Conservation (phyloP, 2,329 filamentous ascomycete genomes). For the Rasamsonia emersonii region DNA sequence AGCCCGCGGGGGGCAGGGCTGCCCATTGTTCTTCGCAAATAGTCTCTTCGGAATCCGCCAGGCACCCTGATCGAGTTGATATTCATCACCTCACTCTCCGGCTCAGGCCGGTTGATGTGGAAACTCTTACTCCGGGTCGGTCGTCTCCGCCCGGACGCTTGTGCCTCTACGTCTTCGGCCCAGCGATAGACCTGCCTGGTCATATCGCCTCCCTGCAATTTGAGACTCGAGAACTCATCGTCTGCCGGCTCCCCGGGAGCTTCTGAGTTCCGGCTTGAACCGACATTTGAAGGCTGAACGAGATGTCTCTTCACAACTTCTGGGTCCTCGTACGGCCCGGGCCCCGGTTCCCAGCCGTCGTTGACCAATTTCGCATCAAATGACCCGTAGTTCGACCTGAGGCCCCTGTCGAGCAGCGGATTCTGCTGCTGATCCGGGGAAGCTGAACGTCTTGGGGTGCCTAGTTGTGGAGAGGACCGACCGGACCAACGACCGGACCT, state of each 20-base stretch:
- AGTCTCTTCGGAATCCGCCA: slow-evolving; percentile 87
- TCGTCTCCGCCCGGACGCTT: slow-evolving; percentile 44
- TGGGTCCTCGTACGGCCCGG: slow-evolving; percentile 70
- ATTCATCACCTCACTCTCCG: slow-evolving; percentile 71
- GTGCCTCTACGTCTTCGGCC: slow-evolving; percentile 77
- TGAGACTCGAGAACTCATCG: slow-evolving; percentile 88
- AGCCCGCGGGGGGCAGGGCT: slow-evolving; percentile 48
- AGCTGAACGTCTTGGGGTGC: slow-evolving; percentile 42
- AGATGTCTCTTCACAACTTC: slow-evolving; percentile 87
- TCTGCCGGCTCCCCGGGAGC: slow-evolving; percentile 37
- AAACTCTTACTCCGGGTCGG: slow-evolving; percentile 83
- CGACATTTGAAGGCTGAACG: slow-evolving; percentile 55
- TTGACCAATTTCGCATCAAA: slow-evolving; percentile 61
- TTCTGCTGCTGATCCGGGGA: slow-evolving; percentile 49
- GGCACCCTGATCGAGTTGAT: slow-evolving; percentile 88
- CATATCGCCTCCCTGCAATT: slow-evolving; percentile 87
- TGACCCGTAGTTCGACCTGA: slow-evolving; percentile 73
- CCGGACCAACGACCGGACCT: slow-evolving; percentile 36
- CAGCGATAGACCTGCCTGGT: slow-evolving; percentile 94
- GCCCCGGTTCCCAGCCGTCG: slow-evolving; percentile 38
- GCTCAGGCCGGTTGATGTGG: slow-evolving; percentile 64
- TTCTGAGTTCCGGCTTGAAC: slow-evolving; percentile 23
- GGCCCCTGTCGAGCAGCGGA: slow-evolving; percentile 39
- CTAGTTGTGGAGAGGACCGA: slow-evolving; percentile 33
- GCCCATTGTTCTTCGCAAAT: slow-evolving; percentile 65